Evolutionary conservation across 2,329 filamentous ascomycete species (phyloP).

Genomic region (Fusarium proliferatum): DNA sequence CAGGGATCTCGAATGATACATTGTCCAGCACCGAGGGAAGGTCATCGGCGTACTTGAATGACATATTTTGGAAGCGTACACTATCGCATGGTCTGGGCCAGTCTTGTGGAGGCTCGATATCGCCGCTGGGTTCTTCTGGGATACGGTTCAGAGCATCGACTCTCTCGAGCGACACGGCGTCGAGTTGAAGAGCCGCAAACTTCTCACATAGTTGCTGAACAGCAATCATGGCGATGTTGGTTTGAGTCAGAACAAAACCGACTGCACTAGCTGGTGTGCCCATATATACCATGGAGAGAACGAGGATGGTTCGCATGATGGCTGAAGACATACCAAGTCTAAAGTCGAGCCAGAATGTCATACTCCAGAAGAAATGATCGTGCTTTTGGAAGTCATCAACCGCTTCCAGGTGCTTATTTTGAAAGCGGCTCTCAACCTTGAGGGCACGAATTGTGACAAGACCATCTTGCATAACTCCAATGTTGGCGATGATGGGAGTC

Average conservation of each 20-base stretch:
- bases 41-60: constrained; percentile 81
- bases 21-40: constrained; percentile 78
- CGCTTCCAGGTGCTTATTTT: constrained; percentile 80
- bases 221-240: constrained; percentile 50
- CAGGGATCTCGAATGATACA: constrained; percentile 78
- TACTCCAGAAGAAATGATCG: constrained; percentile 94
- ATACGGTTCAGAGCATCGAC: constrained; percentile 84
- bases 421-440: constrained; percentile 80
- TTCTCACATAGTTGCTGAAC: constrained; percentile 73
- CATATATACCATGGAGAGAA: constrained; percentile 78
- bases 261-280: constrained; percentile 82
- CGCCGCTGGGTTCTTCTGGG: constrained; percentile 77
- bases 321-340: constrained; percentile 74
- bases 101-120: constrained; percentile 74
- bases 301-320: constrained; percentile 77
- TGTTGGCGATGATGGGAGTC: constrained; percentile 90
- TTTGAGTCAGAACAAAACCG: constrained; percentile 80
- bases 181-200: constrained; percentile 89
- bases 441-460: constrained; percentile 89
- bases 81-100: constrained; percentile 81
- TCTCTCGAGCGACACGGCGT: constrained; percentile 90
- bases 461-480: constrained; percentile 86
- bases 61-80: constrained; percentile 80
- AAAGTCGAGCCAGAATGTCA: constrained; percentile 86
- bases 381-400: constrained; percentile 93